These are phyloP conservation scores for Thielaviopsis ethacetica DNA, from an alignment of 2,329 filamentous ascomycete species.

Conservation along the genomic window DNA sequence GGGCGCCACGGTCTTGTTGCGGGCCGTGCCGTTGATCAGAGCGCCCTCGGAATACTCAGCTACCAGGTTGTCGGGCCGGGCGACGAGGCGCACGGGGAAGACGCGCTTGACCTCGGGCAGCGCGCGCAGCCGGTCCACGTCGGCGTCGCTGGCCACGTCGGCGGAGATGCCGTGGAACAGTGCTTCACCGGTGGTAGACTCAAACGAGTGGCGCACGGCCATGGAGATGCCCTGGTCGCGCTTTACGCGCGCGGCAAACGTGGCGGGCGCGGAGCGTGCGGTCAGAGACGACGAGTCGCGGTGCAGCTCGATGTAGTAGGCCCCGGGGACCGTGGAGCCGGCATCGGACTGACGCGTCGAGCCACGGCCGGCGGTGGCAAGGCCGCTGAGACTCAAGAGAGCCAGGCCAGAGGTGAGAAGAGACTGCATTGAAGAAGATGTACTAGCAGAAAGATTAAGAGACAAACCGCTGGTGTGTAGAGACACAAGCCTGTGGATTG, in stretches of 20 bases:
- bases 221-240: background rate
- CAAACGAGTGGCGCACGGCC: slow-evolving; percentile 2
- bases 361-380: background rate
- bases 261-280: background rate
- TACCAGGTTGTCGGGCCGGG: background rate
- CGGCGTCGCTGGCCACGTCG: background rate
- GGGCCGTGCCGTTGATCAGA: background rate
- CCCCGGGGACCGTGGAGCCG: background rate
- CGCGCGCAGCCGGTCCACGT: background rate
- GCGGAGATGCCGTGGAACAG: slow-evolving; percentile 6
- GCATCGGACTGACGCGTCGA: background rate
- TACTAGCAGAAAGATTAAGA: background rate
- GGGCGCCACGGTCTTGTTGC: background rate
- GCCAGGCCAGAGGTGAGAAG: background rate
- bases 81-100: background rate
- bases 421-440: background rate
- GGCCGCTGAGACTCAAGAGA: background rate
- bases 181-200: background rate
- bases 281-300: background rate
- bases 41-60: background rate
- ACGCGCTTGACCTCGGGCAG: slow-evolving; percentile 6
- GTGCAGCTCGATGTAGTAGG: slow-evolving; percentile 5
- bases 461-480: background rate
- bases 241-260: background rate
- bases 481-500: no score